These are phyloP conservation scores for Plasmodium coatneyi DNA, from an alignment of 169 alveolate species.

Conservation along the genomic window DNA sequence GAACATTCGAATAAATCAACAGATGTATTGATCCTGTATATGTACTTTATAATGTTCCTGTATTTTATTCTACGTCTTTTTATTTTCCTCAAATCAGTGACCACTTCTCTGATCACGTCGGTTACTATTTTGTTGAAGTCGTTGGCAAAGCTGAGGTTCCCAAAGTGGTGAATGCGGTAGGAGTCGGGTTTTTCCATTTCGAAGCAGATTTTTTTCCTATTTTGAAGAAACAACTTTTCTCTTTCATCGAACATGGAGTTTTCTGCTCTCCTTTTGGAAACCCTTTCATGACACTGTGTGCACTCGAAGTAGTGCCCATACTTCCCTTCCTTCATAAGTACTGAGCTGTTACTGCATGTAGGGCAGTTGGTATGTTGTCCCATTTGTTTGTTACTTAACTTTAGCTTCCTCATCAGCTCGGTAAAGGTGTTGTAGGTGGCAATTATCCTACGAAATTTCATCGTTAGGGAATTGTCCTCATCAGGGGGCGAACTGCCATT, in stretches of 20 bases:
- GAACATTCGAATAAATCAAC: background rate
- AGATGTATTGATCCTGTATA: conserved; percentile 21
- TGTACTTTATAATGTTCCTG: conserved; percentile 44
- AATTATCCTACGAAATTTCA: conserved; percentile 14
- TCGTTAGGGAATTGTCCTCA: background rate
- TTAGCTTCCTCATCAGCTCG: conserved; percentile 18
- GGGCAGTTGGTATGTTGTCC: background rate
- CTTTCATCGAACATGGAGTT: conserved; percentile 14
- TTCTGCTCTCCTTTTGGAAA: conserved; percentile 15
- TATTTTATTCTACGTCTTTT: conserved; percentile 40
- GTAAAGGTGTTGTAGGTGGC: background rate
- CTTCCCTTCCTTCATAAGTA: conserved; percentile 23
- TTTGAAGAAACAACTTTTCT: conserved; percentile 6
- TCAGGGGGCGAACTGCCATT: background rate
- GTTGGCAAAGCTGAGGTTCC: background rate
- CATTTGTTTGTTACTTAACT: conserved; percentile 12
- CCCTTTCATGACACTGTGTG: conserved; percentile 4
- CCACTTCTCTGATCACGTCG: conserved; percentile 39
- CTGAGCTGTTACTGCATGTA: background rate
- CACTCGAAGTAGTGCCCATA: conserved; percentile 30
- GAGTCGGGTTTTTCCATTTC: conserved; percentile 42
- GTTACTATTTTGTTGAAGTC: conserved; percentile 1
- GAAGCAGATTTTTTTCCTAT: conserved; percentile 24
- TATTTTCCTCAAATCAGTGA: conserved; percentile 7
- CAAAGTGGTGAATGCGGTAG: conserved; percentile 52